Evolutionary conservation across 805 yeast species (phyloP).

Genomic region (Metschnikowia kofuensis): DNA sequence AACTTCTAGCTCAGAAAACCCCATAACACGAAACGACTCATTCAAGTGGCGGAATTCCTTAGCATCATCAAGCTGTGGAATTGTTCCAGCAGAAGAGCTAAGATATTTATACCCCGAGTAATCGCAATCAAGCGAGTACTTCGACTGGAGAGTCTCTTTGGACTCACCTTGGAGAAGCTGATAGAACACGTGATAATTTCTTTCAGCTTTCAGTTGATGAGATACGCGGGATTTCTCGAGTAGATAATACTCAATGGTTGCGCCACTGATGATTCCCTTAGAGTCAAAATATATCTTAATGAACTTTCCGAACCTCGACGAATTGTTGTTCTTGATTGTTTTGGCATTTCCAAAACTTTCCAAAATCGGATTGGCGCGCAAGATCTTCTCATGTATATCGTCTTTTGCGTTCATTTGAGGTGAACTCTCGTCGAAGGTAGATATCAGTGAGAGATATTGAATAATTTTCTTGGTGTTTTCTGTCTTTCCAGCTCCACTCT

Average conservation of each 20-base stretch:
- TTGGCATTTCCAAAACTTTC: conserved; percentile 98
- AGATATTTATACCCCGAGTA: conserved; percentile 49
- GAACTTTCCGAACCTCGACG: conserved; percentile 96
- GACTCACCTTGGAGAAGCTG: conserved; percentile 74
- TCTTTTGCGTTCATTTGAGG: conserved; percentile 20
- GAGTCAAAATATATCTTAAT: conserved; percentile 75
- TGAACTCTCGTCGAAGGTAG: conserved; percentile 28
- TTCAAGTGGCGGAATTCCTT: conserved; percentile 61
- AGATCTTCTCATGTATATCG: conserved; percentile 75
- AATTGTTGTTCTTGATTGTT: conserved; percentile 88
- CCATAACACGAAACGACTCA: conserved; percentile 71
- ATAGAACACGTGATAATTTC: conserved; percentile 93
- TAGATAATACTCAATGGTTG: conserved; percentile 91
- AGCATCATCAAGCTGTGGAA: conserved; percentile 76
- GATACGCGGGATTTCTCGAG: conserved; percentile 92
- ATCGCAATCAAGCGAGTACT: conserved; percentile 42
- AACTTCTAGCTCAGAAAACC: conserved; percentile 55
- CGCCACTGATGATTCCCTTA: conserved; percentile 72
- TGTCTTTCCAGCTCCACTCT: conserved; percentile 98
- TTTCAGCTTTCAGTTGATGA: conserved; percentile 66
- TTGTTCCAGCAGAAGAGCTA: conserved; percentile 48
- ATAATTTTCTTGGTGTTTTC: conserved; percentile 94
- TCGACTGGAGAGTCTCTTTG: conserved; percentile 39
- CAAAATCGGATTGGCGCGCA: conserved; percentile 91
- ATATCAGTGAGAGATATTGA: conserved; percentile 82